phyloP scores from a whole-genome alignment of 495 filamentous ascomycete species.

The Podospora pseudoanserina region DNA sequence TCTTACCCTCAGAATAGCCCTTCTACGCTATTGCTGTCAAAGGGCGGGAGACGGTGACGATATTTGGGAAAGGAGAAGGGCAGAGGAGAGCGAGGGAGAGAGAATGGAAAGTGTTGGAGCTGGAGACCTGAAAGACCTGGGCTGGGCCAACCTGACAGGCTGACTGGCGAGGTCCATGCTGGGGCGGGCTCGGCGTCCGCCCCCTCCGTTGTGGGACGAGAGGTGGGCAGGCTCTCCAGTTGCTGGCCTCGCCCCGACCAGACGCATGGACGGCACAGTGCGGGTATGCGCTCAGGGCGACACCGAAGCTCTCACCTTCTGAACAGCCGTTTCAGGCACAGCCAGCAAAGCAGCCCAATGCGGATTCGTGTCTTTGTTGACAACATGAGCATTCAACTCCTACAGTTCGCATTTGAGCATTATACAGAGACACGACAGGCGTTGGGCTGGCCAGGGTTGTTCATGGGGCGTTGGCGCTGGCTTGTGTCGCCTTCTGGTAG shows the following conservation, averaged over 20 bases:
- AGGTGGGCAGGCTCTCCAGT: slow-evolving; percentile 5
- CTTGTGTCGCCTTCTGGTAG: background rate
- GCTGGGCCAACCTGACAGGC: slow-evolving; percentile 11
- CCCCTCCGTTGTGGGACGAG: slow-evolving; percentile 3
- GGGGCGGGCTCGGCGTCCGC: slow-evolving; percentile 10
- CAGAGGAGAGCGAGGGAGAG: slow-evolving; percentile 20
- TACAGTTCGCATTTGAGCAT: background rate
- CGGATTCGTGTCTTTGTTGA: background rate
- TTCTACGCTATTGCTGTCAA: slow-evolving; percentile 18
- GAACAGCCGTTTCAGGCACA: slow-evolving; percentile 20
- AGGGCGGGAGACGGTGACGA: slow-evolving; percentile 12
- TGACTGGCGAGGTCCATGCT: slow-evolving; percentile 3
- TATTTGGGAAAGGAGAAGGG: slow-evolving; percentile 20
- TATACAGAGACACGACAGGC: background rate
- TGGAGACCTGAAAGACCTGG: slow-evolving; percentile 3
- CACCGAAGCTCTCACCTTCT: background rate
- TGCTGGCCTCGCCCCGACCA: slow-evolving; percentile 17
- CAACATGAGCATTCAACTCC: background rate
- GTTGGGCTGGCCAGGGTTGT: background rate
- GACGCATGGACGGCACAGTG: slow-evolving; percentile 21
- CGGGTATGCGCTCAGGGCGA: slow-evolving; percentile 4
- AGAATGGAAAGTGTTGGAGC: slow-evolving; percentile 19
- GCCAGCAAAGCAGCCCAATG: slow-evolving; percentile 4
- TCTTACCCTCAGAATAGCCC: slow-evolving; percentile 24
- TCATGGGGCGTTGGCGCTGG: slow-evolving; percentile 5